These are phyloP conservation scores for Adansonia gregorii DNA, from an alignment of 441 rosid species.

Conservation along the genomic window DNA sequence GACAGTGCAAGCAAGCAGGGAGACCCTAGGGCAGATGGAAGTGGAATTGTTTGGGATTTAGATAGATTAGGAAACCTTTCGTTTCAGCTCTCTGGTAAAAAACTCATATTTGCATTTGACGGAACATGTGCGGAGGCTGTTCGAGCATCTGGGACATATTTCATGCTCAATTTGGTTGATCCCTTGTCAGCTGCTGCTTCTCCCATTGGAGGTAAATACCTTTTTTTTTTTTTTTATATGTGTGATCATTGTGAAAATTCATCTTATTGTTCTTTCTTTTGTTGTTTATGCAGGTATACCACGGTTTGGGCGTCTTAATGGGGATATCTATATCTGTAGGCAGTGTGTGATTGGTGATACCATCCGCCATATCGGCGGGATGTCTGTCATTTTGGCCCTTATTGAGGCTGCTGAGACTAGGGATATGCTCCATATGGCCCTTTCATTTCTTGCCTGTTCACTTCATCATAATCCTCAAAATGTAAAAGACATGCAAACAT, in stretches of 20 bases:
- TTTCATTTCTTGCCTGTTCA: conserved; percentile 87
- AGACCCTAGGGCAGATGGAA: conserved; percentile 90
- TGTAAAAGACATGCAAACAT: conserved; percentile 95
- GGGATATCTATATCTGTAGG: conserved; percentile 84
- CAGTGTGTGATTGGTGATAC: conserved; percentile 94
- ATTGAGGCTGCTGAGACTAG: conserved; percentile 97
- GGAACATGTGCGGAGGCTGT: conserved; percentile 88
- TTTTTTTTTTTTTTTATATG: conserved; percentile 5
- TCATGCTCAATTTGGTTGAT: conserved; percentile 97
- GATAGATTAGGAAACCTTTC: conserved; percentile 90
- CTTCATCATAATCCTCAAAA: conserved; percentile 98
- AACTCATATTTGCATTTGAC: conserved; percentile 99
- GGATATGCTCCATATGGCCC: conserved; percentile 98
- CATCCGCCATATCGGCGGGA: conserved; percentile 92
- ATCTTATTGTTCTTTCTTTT: conserved; percentile 15
- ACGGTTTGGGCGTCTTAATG: conserved; percentile 92
- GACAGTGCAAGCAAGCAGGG: conserved; percentile 77
- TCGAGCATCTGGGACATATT: conserved; percentile 80
- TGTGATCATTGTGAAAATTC: neutral
- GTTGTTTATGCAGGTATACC: conserved; percentile 75
- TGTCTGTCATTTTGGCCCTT: conserved; percentile 89
- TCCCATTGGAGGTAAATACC: conserved; percentile 89
- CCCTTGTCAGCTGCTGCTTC: conserved; percentile 99
- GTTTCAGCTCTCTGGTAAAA: conserved; percentile 94
- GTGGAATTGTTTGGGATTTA: conserved; percentile 99